These are phyloP conservation scores for Astragalus membranaceus DNA, from an alignment of 306 rosid species.

Conservation along the genomic window DNA sequence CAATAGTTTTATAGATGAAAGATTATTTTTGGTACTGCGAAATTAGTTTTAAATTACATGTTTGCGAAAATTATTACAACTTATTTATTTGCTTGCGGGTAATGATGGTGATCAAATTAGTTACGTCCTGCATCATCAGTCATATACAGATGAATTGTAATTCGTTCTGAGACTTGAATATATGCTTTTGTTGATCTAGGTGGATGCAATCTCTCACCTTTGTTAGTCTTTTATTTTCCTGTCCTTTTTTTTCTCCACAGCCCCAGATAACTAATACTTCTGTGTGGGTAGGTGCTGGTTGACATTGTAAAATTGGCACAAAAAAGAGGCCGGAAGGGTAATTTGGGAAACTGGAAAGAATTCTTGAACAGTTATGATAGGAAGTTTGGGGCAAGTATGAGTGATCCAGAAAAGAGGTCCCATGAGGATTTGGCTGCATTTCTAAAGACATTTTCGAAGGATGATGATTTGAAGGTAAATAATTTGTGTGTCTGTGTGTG, in stretches of 20 bases:
- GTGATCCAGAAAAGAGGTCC: slow-evolving; percentile 71
- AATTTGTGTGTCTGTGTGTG: neutral
- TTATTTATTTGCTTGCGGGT: neutral
- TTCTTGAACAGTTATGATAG: slow-evolving; percentile 49
- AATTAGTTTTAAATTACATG: neutral
- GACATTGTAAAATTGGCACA: slow-evolving; percentile 67
- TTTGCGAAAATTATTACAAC: neutral
- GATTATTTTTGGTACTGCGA: neutral
- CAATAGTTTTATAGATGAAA: neutral
- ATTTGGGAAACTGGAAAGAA: slow-evolving; percentile 72
- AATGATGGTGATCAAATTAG: neutral
- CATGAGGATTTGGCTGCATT: slow-evolving; percentile 50
- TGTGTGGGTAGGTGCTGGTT: slow-evolving; percentile 48
- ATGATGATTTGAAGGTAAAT: slow-evolving; percentile 48
- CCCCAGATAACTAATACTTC: neutral
- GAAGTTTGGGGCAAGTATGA: slow-evolving; percentile 55
- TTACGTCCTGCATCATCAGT: neutral
- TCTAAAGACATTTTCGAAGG: slow-evolving; percentile 48
- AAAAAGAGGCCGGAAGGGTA: slow-evolving; percentile 60
- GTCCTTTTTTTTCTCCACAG: neutral
- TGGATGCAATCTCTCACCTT: neutral
- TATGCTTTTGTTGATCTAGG: neutral
- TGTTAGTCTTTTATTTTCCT: neutral
- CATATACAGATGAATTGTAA: neutral
- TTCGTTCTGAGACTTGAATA: neutral